Percentiles rank a stretch among this genome's conserved stretches.
Evolutionary conservation across 805 yeast species (phyloP).

Genomic region (Myxozyma melibiosi): DNA sequence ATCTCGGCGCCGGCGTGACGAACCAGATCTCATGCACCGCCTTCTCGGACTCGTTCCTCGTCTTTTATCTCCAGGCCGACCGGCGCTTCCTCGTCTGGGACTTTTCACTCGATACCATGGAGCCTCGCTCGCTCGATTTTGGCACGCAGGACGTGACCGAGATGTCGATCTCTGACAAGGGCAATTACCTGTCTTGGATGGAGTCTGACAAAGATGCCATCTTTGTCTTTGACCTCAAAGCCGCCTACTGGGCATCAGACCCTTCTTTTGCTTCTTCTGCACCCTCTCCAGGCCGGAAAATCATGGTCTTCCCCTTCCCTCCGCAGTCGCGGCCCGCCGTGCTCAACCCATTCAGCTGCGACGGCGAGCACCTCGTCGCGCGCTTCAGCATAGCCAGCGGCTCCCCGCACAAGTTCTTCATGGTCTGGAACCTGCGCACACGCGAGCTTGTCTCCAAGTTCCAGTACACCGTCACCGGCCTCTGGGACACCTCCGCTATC

Average conservation of each 20-base stretch:
- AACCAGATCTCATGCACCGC: slow-evolving; percentile 30
- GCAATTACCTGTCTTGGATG: slow-evolving; percentile 26
- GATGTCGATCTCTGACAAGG: slow-evolving; percentile 24
- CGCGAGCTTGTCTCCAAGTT: slow-evolving; percentile 25
- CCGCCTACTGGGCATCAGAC: slow-evolving; percentile 9
- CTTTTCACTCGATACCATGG: slow-evolving; percentile 15
- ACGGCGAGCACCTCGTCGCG: slow-evolving; percentile 32
- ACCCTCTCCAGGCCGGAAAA: not conserved
- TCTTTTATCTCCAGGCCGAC: slow-evolving; percentile 22
- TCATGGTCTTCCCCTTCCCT: slow-evolving; percentile 23
- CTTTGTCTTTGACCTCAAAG: slow-evolving; percentile 22
- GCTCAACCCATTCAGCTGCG: slow-evolving; percentile 30
- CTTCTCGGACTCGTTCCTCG: slow-evolving; percentile 25
- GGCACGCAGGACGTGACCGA: slow-evolving; percentile 26
- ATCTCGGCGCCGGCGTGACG: slow-evolving; percentile 17
- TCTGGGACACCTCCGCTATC: slow-evolving; percentile 32
- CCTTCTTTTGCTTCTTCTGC: not conserved
- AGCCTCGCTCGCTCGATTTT: slow-evolving; percentile 19
- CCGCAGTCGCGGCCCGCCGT: slow-evolving; percentile 23
- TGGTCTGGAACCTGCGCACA: slow-evolving; percentile 27
- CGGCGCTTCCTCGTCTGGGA: slow-evolving; percentile 31
- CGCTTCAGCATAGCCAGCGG: slow-evolving; percentile 27
- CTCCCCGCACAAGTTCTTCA: slow-evolving; percentile 32
- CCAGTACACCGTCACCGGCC: slow-evolving; percentile 31
- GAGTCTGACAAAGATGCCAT: slow-evolving; percentile 31